Evolutionary conservation across 2,329 filamentous ascomycete species (phyloP).

Genomic region (Atkinsonella hypoxylon): DNA sequence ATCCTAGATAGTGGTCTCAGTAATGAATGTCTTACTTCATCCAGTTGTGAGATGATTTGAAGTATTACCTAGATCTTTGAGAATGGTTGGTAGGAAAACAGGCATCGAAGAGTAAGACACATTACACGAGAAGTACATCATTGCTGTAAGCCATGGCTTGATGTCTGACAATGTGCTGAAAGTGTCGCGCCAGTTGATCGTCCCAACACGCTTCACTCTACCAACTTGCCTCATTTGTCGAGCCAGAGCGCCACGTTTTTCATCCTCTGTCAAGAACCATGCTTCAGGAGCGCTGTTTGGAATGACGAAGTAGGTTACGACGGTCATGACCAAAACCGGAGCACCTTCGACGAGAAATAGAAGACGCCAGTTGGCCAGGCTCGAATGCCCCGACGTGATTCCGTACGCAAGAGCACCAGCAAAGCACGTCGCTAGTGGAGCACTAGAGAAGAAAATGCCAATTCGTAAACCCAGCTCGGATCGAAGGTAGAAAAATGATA

Average conservation of each 20-base stretch:
- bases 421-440: slow-evolving; percentile 55
- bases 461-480: slow-evolving; percentile 21
- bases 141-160: slow-evolving; percentile 19
- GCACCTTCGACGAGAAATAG: slow-evolving; percentile 44
- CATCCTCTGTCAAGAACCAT: slow-evolving; percentile 10
- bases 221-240: slow-evolving; percentile 6
- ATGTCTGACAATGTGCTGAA: slow-evolving; percentile 20
- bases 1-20: slow-evolving; percentile 5
- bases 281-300: slow-evolving; percentile 10
- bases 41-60: no score
- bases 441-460: slow-evolving; percentile 38
- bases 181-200: slow-evolving; percentile 16
- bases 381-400: slow-evolving; percentile 45
- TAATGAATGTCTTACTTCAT: no score
- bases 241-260: slow-evolving; percentile 8
- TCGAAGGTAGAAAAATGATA: slow-evolving; percentile 24
- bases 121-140: slow-evolving; percentile 13
- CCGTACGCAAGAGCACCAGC: slow-evolving; percentile 53
- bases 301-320: slow-evolving; percentile 17
- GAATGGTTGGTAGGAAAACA: slow-evolving; percentile 12
- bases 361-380: slow-evolving; percentile 51
- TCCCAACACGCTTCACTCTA: not conserved
- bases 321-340: slow-evolving; percentile 20
- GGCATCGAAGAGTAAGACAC: slow-evolving; percentile 20
- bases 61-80: slow-evolving; percentile 9